Conservation (phyloP, 306 rosid species). For the Lagenaria siceraria region DNA sequence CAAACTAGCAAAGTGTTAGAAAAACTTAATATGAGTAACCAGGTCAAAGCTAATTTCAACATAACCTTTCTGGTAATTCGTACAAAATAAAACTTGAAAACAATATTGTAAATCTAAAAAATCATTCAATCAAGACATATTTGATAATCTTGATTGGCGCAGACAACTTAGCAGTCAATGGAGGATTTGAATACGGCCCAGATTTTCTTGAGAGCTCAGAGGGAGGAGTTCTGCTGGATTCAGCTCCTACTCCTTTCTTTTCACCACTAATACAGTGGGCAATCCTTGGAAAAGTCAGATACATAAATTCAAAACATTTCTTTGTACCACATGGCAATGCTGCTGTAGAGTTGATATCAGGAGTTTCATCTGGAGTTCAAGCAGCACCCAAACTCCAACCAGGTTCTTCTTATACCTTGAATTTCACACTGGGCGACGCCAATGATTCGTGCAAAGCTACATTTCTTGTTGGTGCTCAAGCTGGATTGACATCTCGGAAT, state of each 20-base stretch:
- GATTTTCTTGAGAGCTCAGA: constrained; percentile 12
- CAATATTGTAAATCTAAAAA: neutral
- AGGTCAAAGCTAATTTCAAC: too few species aligned
- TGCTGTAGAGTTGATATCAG: constrained; percentile 21
- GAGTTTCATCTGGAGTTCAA: constrained; percentile 22
- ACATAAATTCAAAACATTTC: constrained; percentile 19
- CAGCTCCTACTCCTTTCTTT: constrained; percentile 12
- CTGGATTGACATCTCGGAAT: constrained; percentile 18
- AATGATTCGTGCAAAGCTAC: constrained; percentile 17
- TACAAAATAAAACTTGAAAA: neutral
- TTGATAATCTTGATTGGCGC: neutral
- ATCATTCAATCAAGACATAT: neutral
- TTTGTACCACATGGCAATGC: constrained; percentile 24
- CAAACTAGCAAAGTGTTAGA: too few species aligned
- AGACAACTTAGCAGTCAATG: constrained; percentile 15
- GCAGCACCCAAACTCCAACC: constrained; percentile 4
- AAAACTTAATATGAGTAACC: too few species aligned
- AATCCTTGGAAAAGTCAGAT: constrained; percentile 17
- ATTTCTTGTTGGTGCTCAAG: constrained; percentile 16
- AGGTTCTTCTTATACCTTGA: constrained; percentile 18
- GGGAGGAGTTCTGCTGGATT: constrained; percentile 21
- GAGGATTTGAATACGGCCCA: constrained; percentile 23
- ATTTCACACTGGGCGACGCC: constrained; percentile 23
- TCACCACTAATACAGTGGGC: constrained; percentile 21
- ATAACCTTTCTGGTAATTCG: too few species aligned